Evolutionary conservation across 2,329 filamentous ascomycete genomes (phyloP), one percentile per base, ranked within the genome.

Genomic region (Magnaporthiopsis poae): DNA sequence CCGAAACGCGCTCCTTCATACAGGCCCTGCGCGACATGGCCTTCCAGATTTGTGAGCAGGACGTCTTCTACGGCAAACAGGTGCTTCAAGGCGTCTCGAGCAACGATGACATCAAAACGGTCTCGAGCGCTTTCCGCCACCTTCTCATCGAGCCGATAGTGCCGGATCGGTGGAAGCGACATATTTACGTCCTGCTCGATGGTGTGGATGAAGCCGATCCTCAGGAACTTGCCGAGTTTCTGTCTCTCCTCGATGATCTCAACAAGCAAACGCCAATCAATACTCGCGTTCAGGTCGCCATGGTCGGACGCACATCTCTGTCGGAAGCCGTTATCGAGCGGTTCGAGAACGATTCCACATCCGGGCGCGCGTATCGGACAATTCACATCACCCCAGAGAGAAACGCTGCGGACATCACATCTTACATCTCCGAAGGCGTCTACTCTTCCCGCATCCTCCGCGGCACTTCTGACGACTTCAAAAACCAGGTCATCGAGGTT

Each of bases 31-130:
- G 39, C 12, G 60, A 65, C 36, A 62, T 65, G 64, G 64, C 64
- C 8, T 65, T 65, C 27, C 64, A 65, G 64, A 52, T 65, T 7
- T 46, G 59, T 1, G 64, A 65, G 36, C 64, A 65, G 64, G 64
- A 65, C 60, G 64, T 65, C n/a, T 65, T 65, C 60, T 65, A 61
- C 39, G 64, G 64, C 7, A 65, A 65, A 60, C 64, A 65, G 36
- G 59, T 65, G 15, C 59, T 65, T 15, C 60, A 33, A 1, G 56
- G 59, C 3, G 35, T 65, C 5, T 52, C 64, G 21, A 65, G 39
- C 33, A 33, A 60, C 25, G 64, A 65, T 13, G 64, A 65, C 59
- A 27, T 65, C 59, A 65, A 65, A 35, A 65, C 64, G 0, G 64
- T 65, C n/a, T 61, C 64, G 36, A 65, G 64, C 31, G 60, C 64